A percentile compares a stretch with the other conserved stretches of the same genome.
phyloP scores from a whole-genome alignment of 352 stramenopile genomes.

The Globisporangium canariense region DNA sequence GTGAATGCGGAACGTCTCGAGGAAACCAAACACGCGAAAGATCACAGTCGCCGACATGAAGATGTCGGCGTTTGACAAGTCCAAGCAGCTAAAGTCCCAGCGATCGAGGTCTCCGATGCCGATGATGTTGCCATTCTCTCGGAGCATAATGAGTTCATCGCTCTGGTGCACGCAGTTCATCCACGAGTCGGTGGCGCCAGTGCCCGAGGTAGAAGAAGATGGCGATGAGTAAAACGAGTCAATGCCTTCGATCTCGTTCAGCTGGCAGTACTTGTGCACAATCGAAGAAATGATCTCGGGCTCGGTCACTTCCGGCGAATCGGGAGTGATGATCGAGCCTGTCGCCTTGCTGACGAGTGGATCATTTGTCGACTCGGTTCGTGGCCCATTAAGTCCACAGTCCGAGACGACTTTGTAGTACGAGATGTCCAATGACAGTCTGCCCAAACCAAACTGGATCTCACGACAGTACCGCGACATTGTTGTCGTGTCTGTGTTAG shows the following conservation, averaged over 20 bases:
- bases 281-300: slow-evolving; percentile 55
- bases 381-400: slow-evolving; percentile 27
- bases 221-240: slow-evolving; percentile 24
- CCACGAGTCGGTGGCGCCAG: slow-evolving; percentile 9
- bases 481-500: slow-evolving; percentile 33
- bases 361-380: slow-evolving; percentile 3
- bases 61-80: slow-evolving; percentile 53
- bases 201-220: not conserved
- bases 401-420: slow-evolving; percentile 69
- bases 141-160: slow-evolving; percentile 21
- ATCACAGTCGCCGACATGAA: slow-evolving; percentile 43
- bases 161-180: slow-evolving; percentile 4
- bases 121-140: slow-evolving; percentile 30
- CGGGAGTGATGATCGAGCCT: slow-evolving; percentile 6
- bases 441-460: slow-evolving; percentile 60
- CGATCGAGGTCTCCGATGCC: slow-evolving; percentile 42
- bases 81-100: slow-evolving; percentile 53
- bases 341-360: slow-evolving; percentile 7
- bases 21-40: slow-evolving; percentile 49
- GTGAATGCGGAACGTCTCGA: slow-evolving; percentile 50
- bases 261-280: slow-evolving; percentile 59
- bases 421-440: slow-evolving; percentile 60
- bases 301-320: slow-evolving; percentile 34
- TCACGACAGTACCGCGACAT: slow-evolving; percentile 63
- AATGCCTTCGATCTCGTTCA: slow-evolving; percentile 38